These are phyloP conservation scores for Excoecaria agallocha DNA, from an alignment of 345 rosid species.

Conservation along the genomic window DNA sequence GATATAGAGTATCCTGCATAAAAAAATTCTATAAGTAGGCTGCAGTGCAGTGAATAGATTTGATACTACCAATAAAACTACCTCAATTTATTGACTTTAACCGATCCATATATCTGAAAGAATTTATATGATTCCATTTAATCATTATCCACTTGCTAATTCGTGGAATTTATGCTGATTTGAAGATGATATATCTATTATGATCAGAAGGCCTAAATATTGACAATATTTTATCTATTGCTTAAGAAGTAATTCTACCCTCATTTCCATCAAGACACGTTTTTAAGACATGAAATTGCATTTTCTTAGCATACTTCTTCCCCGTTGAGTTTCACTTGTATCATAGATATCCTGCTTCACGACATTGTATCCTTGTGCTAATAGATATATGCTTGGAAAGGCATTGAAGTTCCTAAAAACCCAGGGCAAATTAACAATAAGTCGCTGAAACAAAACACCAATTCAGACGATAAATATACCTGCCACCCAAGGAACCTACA, in stretches of 20 bases:
- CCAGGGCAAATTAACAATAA: not conserved
- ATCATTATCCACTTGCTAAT: not conserved
- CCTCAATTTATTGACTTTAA: not conserved
- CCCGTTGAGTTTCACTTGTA: not conserved
- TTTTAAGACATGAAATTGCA: not conserved
- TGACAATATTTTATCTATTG: not conserved
- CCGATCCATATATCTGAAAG: not conserved
- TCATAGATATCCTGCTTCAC: not conserved
- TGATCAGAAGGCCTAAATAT: not conserved
- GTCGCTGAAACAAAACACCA: too few relatives aligned
- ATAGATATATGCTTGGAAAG: not conserved
- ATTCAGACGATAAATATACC: slow-evolving; percentile 39
- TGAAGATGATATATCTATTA: not conserved
- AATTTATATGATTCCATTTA: too few relatives aligned
- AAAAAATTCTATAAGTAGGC: slow-evolving; percentile 1
- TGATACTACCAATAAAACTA: not conserved
- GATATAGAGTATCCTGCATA: slow-evolving; percentile 82
- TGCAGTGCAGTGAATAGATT: not conserved
- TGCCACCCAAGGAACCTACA: slow-evolving; percentile 99
- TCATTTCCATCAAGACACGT: not conserved
- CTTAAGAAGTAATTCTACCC: not conserved
- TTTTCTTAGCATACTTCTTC: not conserved
- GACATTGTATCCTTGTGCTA: not conserved
- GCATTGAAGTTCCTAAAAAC: not conserved
- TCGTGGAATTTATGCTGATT: not conserved